Conservation (phyloP, 345 rosid species). For the Camelina neglecta region DNA sequence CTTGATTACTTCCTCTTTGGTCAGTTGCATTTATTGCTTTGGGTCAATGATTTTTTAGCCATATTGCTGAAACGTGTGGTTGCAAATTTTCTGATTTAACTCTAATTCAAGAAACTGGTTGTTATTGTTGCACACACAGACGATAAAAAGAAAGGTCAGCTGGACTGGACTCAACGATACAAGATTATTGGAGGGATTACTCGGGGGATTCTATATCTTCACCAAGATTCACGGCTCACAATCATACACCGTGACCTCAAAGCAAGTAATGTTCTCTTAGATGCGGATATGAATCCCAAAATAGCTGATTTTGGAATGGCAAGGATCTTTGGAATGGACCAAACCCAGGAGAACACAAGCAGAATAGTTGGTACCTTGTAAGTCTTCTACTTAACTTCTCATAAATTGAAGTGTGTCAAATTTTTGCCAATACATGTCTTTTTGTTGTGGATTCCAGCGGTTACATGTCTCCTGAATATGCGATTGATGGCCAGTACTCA, state of each 20-base stretch:
- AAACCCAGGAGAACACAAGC: slow-evolving; percentile 48
- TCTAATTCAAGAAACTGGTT: background rate
- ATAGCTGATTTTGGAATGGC: slow-evolving; percentile 75
- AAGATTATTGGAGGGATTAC: slow-evolving; percentile 53
- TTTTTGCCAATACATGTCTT: background rate
- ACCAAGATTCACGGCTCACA: slow-evolving; percentile 54
- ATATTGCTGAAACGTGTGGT: background rate
- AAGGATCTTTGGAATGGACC: slow-evolving; percentile 51
- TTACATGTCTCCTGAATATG: slow-evolving; percentile 14
- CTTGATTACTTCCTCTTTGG: slow-evolving; percentile 37
- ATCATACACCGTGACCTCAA: slow-evolving; percentile 73
- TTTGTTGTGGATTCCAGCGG: slow-evolving; percentile 35
- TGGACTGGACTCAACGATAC: slow-evolving; percentile 56
- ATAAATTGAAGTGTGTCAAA: background rate
- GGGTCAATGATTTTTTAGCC: background rate
- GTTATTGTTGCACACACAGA: slow-evolving; percentile 36
- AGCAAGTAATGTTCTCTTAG: slow-evolving; percentile 60
- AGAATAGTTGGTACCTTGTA: slow-evolving; percentile 68
- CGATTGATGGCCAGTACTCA: background rate
- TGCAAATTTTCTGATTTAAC: background rate
- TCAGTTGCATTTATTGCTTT: background rate
- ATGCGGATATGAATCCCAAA: slow-evolving; percentile 60
- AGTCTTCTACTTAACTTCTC: slow-evolving; percentile 23
- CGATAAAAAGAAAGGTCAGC: slow-evolving; percentile 15
- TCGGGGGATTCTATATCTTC: slow-evolving; percentile 52